phyloP scores from a whole-genome alignment of 495 filamentous ascomycete species.

The Penicillium paxilli region DNA sequence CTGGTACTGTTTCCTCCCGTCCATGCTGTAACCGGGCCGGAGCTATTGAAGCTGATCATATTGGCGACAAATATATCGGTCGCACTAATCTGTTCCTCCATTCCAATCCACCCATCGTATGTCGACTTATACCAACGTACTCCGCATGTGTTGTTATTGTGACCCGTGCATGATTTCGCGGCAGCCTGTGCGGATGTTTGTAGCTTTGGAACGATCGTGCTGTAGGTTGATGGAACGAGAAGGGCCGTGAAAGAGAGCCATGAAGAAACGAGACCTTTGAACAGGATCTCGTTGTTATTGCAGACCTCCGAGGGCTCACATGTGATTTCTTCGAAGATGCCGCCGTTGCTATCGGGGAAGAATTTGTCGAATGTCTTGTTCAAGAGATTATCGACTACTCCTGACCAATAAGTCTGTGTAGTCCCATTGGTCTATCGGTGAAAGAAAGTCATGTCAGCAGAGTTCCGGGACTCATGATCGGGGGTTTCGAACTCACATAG shows the following conservation, averaged over 20 bases:
- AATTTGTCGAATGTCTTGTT: constrained; percentile 39
- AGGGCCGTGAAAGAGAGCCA: constrained; percentile 77
- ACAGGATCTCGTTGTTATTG: constrained; percentile 73
- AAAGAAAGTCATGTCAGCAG: not conserved
- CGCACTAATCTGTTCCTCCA: constrained; percentile 54
- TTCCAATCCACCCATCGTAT: constrained; percentile 66
- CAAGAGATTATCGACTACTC: constrained; percentile 54
- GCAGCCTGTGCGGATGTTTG: constrained; percentile 67
- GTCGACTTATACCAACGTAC: constrained; percentile 63
- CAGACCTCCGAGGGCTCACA: constrained; percentile 64
- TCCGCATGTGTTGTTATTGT: constrained; percentile 67
- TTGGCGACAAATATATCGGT: constrained; percentile 54
- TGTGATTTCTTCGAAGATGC: constrained; percentile 60
- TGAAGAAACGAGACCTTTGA: constrained; percentile 77
- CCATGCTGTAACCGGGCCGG: constrained; percentile 24
- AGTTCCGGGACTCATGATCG: too few species aligned
- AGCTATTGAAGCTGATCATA: constrained; percentile 27
- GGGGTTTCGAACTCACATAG: constrained; percentile 36
- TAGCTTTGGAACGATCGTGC: constrained; percentile 64
- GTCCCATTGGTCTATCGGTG: constrained; percentile 19
- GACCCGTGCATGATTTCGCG: constrained; percentile 64
- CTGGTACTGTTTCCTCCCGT: constrained; percentile 35
- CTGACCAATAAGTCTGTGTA: constrained; percentile 50
- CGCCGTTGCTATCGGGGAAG: constrained; percentile 52
- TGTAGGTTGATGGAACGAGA: constrained; percentile 61